Percentiles rank a stretch among this genome's conserved stretches.
Conservation (phyloP, 164 flowering plant genomes). For the Pachysandra terminalis region DNA sequence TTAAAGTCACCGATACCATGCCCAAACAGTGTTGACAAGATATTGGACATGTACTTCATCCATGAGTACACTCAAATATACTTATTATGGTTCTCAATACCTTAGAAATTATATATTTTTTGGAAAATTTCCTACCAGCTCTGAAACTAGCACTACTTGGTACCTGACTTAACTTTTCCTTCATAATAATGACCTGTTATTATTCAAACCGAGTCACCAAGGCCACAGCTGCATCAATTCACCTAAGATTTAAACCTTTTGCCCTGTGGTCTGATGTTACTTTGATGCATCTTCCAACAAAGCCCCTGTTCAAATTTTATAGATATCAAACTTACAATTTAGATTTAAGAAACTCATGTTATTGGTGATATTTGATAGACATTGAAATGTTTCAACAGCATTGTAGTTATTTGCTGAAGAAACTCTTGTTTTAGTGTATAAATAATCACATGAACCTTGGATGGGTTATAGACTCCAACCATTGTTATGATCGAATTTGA, state of each 20-base stretch:
- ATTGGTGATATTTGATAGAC: not conserved
- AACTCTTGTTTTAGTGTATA: not conserved
- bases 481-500: not conserved
- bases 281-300: not conserved
- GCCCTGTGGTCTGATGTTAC: not conserved
- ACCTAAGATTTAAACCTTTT: not conserved
- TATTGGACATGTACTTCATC: too few relatives aligned
- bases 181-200: not conserved
- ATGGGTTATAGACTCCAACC: not conserved
- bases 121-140: too few relatives aligned
- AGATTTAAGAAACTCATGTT: not conserved
- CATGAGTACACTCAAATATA: too few relatives aligned
- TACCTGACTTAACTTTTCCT: not conserved
- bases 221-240: not conserved
- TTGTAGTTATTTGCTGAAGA: not conserved
- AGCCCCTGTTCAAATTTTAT: not conserved
- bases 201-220: not conserved
- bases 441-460: not conserved
- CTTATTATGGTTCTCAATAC: too few relatives aligned
- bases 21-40: too few relatives aligned
- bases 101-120: too few relatives aligned
- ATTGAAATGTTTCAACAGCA: too few relatives aligned
- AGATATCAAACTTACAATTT: not conserved
- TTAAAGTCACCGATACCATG: too few relatives aligned
- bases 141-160: not conserved